Base-by-base conservation (phyloP, 192 early-diverging fungal species). In the Pecoramyces ruminantium region DNA sequence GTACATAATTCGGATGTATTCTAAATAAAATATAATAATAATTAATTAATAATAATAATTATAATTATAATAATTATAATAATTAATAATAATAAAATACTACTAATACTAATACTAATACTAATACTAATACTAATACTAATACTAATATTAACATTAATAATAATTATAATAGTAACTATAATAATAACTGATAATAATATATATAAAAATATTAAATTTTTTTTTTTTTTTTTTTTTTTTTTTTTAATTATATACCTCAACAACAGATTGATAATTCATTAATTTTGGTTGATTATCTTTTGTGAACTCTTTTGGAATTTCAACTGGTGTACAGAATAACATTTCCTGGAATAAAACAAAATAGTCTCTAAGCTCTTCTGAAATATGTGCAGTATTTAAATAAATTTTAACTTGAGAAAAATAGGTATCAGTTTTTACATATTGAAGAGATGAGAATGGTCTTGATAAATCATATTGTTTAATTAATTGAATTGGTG, bases 331-430 rank as follows among this genome's bases (percentile, higher is more conserved):
- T 13, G 86, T 86, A 80, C 89, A 85, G 80, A 95, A 91, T 27
- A 95, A 40, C n/a, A 94, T 85, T 78, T 93, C 94, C 77, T 93
- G 92, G 86, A 95, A 93, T 77, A 95, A 85, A 14, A 90, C 88
- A 40, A 95, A 80, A 85, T 90, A 94, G 17, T 91, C 89, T 13
- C 91, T 89, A 29, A 93, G 85, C 25, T 86, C 82, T 25, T 86
- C 86, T n/a, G 91, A 87, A 0, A 96, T 80, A n/a, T 81, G 79
- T 17, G 67, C 79, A 30, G 83, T 82, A 78, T 87, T 92, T 38
- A 88, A 88, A 80, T 85, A 90, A 3, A 96, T 77, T 39, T 88
- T 86, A 29, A 92, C 40, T 39, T 90, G 87, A 0, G 87, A 83
- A 80, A 95, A 94, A 30, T 86, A 86, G 0, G 95, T 94, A 79